Evolutionary conservation across 148 eudicot genomes (phyloP).

Genomic region (Fagopyrum homotropicum): DNA sequence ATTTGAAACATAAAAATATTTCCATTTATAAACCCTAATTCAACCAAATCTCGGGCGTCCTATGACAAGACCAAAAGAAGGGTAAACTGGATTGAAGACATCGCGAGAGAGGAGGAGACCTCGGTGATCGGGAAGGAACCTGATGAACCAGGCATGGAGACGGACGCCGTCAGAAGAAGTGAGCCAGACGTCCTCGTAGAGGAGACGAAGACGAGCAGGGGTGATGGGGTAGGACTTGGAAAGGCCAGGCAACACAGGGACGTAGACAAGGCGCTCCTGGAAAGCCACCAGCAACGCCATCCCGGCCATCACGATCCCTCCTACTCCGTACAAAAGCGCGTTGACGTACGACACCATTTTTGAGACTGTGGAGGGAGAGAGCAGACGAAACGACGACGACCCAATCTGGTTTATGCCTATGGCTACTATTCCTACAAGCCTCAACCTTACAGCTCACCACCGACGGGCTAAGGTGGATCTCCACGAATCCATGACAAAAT

Average conservation of each 20-base stretch:
- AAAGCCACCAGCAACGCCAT: constrained; percentile 79
- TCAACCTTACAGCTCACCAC: too few relatives aligned
- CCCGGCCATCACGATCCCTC: constrained; percentile 73
- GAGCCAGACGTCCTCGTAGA: constrained; percentile 91
- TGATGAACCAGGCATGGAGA: constrained; percentile 94
- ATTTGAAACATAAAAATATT: too few relatives aligned
- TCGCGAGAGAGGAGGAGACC: constrained; percentile 25
- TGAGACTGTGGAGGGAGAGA: too few relatives aligned
- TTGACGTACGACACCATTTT: constrained; percentile 66
- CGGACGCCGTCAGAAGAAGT: constrained; percentile 82
- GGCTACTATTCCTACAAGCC: too few relatives aligned
- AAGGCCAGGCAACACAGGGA: constrained; percentile 88
- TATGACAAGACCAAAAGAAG: too few relatives aligned
- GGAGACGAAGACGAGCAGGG: constrained; percentile 70
- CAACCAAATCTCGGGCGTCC: not conserved
- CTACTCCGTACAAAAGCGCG: constrained; percentile 63
- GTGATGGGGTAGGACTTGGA: constrained; percentile 83
- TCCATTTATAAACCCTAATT: not conserved
- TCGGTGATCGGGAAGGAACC: constrained; percentile 55
- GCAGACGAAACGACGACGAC: too few relatives aligned
- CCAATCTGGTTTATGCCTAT: too few relatives aligned
- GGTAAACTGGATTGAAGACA: not conserved
- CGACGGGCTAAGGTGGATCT: too few relatives aligned
- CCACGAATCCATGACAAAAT: too few relatives aligned
- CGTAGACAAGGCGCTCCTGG: constrained; percentile 83